Evolutionary conservation across 306 rosid species (phyloP).

Genomic region (Arachis stenosperma): DNA sequence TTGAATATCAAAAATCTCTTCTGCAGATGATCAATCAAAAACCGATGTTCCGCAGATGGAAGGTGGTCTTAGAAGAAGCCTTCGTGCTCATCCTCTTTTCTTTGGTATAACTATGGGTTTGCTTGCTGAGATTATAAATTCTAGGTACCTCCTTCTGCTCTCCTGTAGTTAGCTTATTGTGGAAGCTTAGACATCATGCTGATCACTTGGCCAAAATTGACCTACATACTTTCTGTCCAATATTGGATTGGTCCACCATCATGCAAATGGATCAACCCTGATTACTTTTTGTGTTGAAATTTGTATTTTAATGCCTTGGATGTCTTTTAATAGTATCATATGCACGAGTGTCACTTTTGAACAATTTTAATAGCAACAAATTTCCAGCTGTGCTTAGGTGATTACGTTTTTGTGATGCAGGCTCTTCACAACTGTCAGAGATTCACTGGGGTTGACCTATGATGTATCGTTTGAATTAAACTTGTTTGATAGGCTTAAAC

Average conservation of each 20-base stretch:
- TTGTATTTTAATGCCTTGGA: constrained; percentile 12
- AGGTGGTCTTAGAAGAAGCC: constrained; percentile 59
- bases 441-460: constrained; percentile 95
- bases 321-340: constrained; percentile 16
- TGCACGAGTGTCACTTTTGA: neutral
- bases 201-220: neutral
- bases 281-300: constrained; percentile 6
- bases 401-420: constrained; percentile 51
- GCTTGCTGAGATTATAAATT: constrained; percentile 92
- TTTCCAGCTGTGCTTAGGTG: constrained; percentile 36
- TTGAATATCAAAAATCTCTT: constrained; percentile 32
- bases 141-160: constrained; percentile 68
- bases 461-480: constrained; percentile 94
- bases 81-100: constrained; percentile 83
- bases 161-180: constrained; percentile 30
- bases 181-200: constrained; percentile 22
- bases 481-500: constrained; percentile 87
- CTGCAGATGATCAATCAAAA: constrained; percentile 54
- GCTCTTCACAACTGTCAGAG: constrained; percentile 95
- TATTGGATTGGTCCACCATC: neutral
- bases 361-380: neutral
- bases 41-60: constrained; percentile 43
- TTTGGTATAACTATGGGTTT: constrained; percentile 96
- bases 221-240: neutral
- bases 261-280: neutral